A percentile compares a stretch with the other conserved stretches of the same genome.
phyloP scores from a whole-genome alignment of 352 stramenopile species.

The Aphanomyces invadans region DNA sequence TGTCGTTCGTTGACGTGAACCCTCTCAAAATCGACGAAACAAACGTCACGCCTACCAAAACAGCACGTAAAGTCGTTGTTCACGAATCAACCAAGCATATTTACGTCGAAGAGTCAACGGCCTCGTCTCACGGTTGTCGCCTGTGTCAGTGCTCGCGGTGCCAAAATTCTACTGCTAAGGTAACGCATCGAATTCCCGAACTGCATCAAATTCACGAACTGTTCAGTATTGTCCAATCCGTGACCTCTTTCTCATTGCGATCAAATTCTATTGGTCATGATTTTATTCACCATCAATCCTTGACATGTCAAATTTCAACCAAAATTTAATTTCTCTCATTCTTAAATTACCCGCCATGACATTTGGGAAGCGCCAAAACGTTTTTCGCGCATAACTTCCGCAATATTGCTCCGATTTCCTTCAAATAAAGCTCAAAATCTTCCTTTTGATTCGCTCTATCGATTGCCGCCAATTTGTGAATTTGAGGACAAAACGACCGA shows the following conservation, averaged over 20 bases:
- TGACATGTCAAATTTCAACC: background rate
- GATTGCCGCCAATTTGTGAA: too few species aligned
- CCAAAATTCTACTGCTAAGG: constrained; percentile 4
- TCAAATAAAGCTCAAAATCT: background rate
- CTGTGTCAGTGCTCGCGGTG: too few species aligned
- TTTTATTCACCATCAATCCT: constrained; percentile 2
- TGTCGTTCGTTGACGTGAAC: too few species aligned
- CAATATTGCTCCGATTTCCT: background rate
- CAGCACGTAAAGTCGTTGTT: too few species aligned
- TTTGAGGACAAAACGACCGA: background rate
- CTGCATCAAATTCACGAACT: background rate
- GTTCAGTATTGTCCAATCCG: background rate
- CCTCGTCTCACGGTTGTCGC: too few species aligned
- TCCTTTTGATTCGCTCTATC: background rate
- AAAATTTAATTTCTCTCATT: background rate
- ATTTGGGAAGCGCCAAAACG: background rate
- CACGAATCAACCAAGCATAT: too few species aligned
- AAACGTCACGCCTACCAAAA: too few species aligned
- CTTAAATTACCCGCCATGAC: too few species aligned
- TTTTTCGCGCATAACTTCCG: background rate
- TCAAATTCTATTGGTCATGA: constrained; percentile 1
- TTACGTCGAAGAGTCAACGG: too few species aligned
- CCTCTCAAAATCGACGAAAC: too few species aligned
- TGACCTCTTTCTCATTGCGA: background rate
- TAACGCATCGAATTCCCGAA: constrained; percentile 1